Percentiles rank a stretch among this genome's conserved stretches.
phyloP scores from a whole-genome alignment of 345 rosid species.

The Combretum micranthum region DNA sequence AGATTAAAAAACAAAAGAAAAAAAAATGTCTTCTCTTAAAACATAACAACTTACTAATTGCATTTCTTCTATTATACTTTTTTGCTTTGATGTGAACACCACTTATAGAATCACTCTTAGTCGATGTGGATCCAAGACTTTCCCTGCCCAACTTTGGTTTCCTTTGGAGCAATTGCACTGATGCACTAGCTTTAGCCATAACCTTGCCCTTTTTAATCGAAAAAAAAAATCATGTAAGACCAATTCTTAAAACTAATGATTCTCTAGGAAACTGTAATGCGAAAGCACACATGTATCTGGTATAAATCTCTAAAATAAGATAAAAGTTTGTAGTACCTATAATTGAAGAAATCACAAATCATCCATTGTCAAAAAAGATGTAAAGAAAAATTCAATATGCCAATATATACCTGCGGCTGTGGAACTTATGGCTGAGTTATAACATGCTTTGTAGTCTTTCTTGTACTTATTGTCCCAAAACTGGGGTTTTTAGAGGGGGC shows the following conservation, averaged over 20 bases:
- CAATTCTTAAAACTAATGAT: too few relatives aligned
- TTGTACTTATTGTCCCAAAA: slow-evolving; percentile 28
- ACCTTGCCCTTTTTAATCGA: slow-evolving; percentile 25
- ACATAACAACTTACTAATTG: slow-evolving; percentile 22
- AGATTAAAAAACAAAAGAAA: slow-evolving; percentile 9
- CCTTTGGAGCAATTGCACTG: slow-evolving; percentile 35
- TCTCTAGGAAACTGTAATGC: too few relatives aligned
- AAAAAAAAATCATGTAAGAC: not conserved
- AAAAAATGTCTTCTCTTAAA: not conserved
- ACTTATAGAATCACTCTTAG: slow-evolving; percentile 49
- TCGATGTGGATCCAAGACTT: slow-evolving; percentile 28
- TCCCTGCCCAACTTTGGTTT: slow-evolving; percentile 35
- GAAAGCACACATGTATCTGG: too few relatives aligned
- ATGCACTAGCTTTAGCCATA: slow-evolving; percentile 24
- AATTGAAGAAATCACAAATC: too few relatives aligned
- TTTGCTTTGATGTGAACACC: slow-evolving; percentile 42
- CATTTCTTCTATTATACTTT: slow-evolving; percentile 30
- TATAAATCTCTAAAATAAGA: too few relatives aligned
- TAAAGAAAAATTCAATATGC: not conserved
- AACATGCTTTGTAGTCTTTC: slow-evolving; percentile 44
- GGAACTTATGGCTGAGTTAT: slow-evolving; percentile 26
- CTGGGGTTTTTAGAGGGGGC: slow-evolving; percentile 44
- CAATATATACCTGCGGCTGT: slow-evolving; percentile 25
- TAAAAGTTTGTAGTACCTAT: too few relatives aligned
- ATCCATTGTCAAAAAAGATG: not conserved